These are phyloP conservation scores for Sugiyamaella marilandica DNA, from an alignment of 805 yeast genomes.

Conservation along the genomic window DNA sequence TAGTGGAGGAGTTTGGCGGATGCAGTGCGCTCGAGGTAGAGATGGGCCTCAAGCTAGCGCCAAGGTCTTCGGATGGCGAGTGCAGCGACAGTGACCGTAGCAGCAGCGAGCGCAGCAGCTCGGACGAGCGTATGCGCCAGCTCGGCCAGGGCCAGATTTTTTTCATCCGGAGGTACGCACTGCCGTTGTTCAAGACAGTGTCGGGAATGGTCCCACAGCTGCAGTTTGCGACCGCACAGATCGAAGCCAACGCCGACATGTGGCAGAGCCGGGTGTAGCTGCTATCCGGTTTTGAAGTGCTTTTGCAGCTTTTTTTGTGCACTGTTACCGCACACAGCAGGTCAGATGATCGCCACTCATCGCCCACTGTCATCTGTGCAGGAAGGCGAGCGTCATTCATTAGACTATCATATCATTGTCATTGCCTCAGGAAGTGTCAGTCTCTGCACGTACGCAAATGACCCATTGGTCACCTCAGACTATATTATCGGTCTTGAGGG, in stretches of 20 bases:
- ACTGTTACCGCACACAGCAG: no score
- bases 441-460: no score
- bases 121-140: background rate
- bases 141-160: slow-evolving; percentile 73
- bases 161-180: slow-evolving; percentile 79
- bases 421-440: no score
- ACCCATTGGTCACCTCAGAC: no score
- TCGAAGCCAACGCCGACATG: slow-evolving; percentile 15
- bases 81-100: background rate
- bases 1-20: slow-evolving; percentile 72
- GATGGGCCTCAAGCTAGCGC: slow-evolving; percentile 22
- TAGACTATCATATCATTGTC: no score
- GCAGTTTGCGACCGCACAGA: slow-evolving; percentile 21
- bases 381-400: no score
- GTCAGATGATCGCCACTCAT: no score
- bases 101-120: no score
- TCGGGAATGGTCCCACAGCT: slow-evolving; percentile 50
- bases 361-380: no score
- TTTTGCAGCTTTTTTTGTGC: no score
- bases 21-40: slow-evolving; percentile 49
- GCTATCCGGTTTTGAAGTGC: no score
- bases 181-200: slow-evolving; percentile 63
- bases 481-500: no score
- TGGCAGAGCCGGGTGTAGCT: slow-evolving; percentile 10
- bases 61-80: slow-evolving; percentile 4